Evolutionary conservation across 495 filamentous ascomycete genomes (phyloP).

Genomic region (Emericellopsis terricola): DNA sequence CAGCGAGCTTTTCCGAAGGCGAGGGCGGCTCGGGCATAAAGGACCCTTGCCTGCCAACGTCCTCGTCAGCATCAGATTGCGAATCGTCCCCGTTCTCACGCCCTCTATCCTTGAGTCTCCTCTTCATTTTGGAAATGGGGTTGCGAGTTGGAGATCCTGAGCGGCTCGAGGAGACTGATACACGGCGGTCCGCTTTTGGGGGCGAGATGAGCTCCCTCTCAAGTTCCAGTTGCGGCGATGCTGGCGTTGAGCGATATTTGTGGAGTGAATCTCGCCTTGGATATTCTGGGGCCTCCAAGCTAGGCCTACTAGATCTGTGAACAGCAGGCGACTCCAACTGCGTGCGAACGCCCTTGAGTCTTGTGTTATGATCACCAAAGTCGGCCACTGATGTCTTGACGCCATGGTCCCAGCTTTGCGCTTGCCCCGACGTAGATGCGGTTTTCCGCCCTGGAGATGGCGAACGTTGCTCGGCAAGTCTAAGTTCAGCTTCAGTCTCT

Average conservation of each 20-base stretch:
- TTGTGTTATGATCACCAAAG: slow-evolving; percentile 12
- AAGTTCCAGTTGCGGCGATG: slow-evolving; percentile 16
- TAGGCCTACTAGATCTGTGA: slow-evolving; percentile 11
- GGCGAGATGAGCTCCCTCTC: slow-evolving; percentile 7
- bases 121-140: slow-evolving; percentile 24
- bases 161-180: slow-evolving; percentile 15
- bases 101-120: slow-evolving; percentile 22
- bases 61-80: slow-evolving; percentile 8
- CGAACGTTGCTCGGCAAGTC: too few species aligned
- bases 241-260: slow-evolving; percentile 20
- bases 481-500: background rate
- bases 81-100: slow-evolving; percentile 14
- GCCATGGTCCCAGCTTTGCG: slow-evolving; percentile 8
- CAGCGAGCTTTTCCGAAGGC: slow-evolving; percentile 14
- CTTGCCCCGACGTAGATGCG: too few species aligned
- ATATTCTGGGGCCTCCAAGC: slow-evolving; percentile 20
- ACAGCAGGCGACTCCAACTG: slow-evolving; percentile 11
- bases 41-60: slow-evolving; percentile 1
- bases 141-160: slow-evolving; percentile 25
- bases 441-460: too few species aligned
- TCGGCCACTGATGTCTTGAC: slow-evolving; percentile 16
- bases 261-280: slow-evolving; percentile 19
- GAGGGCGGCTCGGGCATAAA: background rate
- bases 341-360: slow-evolving; percentile 4
- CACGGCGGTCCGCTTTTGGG: slow-evolving; percentile 16